A percentile compares a stretch with the other conserved stretches of the same genome.
Conservation (phyloP, 805 yeast species). For the Myxozyma kluyveri region DNA sequence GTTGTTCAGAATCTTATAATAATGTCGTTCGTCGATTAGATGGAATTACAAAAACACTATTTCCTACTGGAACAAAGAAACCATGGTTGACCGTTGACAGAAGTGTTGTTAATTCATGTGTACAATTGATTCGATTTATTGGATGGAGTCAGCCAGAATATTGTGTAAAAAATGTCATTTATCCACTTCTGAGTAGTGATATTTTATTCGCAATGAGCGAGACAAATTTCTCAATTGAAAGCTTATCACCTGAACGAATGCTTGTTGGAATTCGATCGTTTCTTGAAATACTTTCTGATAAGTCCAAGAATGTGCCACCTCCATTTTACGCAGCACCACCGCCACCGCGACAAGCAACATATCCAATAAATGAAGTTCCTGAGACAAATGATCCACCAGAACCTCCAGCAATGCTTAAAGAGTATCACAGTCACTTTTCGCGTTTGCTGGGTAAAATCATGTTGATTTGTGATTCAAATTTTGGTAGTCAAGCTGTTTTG, state of each 20-base stretch:
- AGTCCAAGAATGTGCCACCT: constrained; percentile 47
- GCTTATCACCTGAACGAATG: constrained; percentile 64
- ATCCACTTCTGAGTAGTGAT: constrained; percentile 56
- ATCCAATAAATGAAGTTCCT: constrained; percentile 3
- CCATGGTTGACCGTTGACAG: constrained; percentile 73
- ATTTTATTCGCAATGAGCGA: constrained; percentile 38
- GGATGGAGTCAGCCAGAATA: constrained; percentile 79
- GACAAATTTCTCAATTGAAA: constrained; percentile 50
- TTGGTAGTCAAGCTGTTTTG: constrained; percentile 48
- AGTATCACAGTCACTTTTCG: constrained; percentile 69
- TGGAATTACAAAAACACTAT: constrained; percentile 53
- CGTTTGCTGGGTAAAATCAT: constrained; percentile 54
- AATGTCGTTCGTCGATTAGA: constrained; percentile 80
- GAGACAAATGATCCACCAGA: constrained; percentile 1
- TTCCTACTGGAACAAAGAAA: constrained; percentile 55
- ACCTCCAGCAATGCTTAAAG: constrained; percentile 23
- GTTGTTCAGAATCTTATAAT: constrained; percentile 85
- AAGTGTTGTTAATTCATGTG: constrained; percentile 59
- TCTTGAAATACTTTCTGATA: constrained; percentile 65
- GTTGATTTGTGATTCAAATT: constrained; percentile 57
- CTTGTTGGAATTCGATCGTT: constrained; percentile 70
- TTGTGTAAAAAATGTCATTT: constrained; percentile 70
- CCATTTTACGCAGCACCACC: constrained; percentile 72
- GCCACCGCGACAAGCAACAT: constrained; percentile 4
- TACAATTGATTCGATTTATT: constrained; percentile 70